These are phyloP conservation scores for Fraxinus velutina DNA, from an alignment of 305 asterid species.

Conservation along the genomic window DNA sequence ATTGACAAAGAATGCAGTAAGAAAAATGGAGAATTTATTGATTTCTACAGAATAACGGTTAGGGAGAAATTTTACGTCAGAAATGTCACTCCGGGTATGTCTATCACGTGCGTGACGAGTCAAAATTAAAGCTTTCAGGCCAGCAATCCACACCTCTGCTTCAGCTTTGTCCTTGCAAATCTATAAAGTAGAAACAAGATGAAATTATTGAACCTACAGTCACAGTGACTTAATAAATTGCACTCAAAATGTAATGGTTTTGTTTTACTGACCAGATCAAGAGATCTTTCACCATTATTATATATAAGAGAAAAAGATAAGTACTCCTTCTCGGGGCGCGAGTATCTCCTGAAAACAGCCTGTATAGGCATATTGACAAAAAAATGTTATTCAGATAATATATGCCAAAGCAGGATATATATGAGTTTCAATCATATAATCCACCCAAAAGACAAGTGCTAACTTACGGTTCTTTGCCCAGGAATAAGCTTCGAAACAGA, in stretches of 20 bases:
- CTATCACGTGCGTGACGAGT: conserved; percentile 53
- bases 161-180: conserved; percentile 90
- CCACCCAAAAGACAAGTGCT: conserved; percentile 18
- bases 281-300: conserved; percentile 82
- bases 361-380: conserved; percentile 24
- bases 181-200: conserved; percentile 34
- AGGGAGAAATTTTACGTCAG: conserved; percentile 47
- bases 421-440: conserved; percentile 22
- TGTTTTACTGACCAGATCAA: conserved; percentile 67
- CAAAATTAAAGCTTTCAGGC: conserved; percentile 65
- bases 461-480: conserved; percentile 98
- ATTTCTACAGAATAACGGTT: conserved; percentile 6
- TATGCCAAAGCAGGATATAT: conserved; percentile 16
- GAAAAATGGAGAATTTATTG: not conserved
- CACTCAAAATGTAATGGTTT: not conserved
- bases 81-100: conserved; percentile 68
- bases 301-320: conserved; percentile 84
- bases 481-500: conserved; percentile 73
- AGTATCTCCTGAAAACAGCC: conserved; percentile 65
- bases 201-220: not conserved
- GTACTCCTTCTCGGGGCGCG: conserved; percentile 93
- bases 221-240: not conserved
- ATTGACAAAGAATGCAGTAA: conserved; percentile 4
- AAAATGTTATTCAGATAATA: conserved; percentile 5
- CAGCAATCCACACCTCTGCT: conserved; percentile 85